phyloP scores from a whole-genome alignment of 345 rosid species.

The Ceriops zippeliana region DNA sequence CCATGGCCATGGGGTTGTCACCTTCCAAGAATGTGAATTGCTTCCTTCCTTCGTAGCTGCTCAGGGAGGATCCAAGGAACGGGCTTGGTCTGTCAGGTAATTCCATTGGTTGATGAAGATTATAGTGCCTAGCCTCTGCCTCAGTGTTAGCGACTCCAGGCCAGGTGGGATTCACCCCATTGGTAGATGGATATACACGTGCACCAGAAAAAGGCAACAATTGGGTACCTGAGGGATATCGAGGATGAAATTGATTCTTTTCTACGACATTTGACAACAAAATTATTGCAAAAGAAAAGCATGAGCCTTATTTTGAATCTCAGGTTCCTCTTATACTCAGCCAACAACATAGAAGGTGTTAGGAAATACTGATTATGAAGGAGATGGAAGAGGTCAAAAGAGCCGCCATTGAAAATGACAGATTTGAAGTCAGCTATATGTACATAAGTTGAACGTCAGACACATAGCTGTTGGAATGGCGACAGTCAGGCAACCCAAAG shows the following conservation, averaged over 20 bases:
- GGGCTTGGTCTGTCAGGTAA: slow-evolving; percentile 28
- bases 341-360: background rate
- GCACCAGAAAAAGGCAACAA: slow-evolving; percentile 43
- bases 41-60: slow-evolving; percentile 38
- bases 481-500: slow-evolving; percentile 8
- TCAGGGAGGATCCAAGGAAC: slow-evolving; percentile 40
- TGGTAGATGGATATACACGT: slow-evolving; percentile 47
- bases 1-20: slow-evolving; percentile 6
- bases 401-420: background rate
- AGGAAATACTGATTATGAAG: background rate
- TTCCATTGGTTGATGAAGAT: slow-evolving; percentile 24
- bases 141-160: slow-evolving; percentile 32
- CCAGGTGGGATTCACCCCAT: slow-evolving; percentile 41
- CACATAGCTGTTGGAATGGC: background rate
- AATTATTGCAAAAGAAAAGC: background rate
- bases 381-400: background rate
- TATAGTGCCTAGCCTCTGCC: slow-evolving; percentile 23
- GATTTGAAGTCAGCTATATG: too few species aligned
- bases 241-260: background rate
- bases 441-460: background rate
- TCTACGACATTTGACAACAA: too few species aligned
- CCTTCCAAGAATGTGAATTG: slow-evolving; percentile 49
- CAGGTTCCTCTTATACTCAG: background rate
- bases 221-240: slow-evolving; percentile 39
- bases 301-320: background rate